phyloP scores from a whole-genome alignment of 2,329 filamentous ascomycete species.

The Stagonosporopsis rhizophila region DNA sequence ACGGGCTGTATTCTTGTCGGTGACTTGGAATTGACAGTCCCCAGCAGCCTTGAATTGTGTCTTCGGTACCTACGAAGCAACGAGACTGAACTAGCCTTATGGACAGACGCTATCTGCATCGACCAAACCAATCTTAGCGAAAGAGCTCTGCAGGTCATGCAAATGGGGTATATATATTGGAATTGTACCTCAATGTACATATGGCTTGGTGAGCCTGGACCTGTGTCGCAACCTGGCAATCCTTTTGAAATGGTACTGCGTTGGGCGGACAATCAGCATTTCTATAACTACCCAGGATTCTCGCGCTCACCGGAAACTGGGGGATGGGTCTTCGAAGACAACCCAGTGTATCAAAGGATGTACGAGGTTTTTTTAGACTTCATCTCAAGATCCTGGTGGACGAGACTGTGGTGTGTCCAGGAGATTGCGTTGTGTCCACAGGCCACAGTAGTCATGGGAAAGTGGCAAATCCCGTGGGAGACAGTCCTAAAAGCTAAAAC shows the following conservation, averaged over 20 bases:
- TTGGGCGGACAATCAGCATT: not conserved
- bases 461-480: not conserved
- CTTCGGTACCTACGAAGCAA: not conserved
- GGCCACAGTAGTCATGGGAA: not conserved
- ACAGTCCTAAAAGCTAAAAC: not conserved
- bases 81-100: not conserved
- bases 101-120: conserved; percentile 23
- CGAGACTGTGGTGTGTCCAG: conserved; percentile 4
- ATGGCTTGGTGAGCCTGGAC: conserved; percentile 24
- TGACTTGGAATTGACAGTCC: not conserved
- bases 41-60: not conserved
- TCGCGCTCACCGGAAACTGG: not conserved
- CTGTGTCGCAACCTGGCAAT: not conserved
- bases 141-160: conserved; percentile 11
- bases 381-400: conserved; percentile 7
- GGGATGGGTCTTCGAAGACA: not conserved
- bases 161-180: conserved; percentile 20
- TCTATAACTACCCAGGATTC: conserved; percentile 3
- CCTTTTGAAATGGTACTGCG: conserved; percentile 6
- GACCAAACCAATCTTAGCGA: conserved; percentile 18
- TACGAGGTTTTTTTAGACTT: not conserved
- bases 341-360: conserved; percentile 2
- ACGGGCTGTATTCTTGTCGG: not conserved
- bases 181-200: conserved; percentile 4
- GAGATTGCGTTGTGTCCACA: conserved; percentile 4